A percentile compares a stretch with the other conserved stretches of the same genome.
Conservation (phyloP, 2,329 filamentous ascomycete genomes). For the Aureobasidium sp. region DNA sequence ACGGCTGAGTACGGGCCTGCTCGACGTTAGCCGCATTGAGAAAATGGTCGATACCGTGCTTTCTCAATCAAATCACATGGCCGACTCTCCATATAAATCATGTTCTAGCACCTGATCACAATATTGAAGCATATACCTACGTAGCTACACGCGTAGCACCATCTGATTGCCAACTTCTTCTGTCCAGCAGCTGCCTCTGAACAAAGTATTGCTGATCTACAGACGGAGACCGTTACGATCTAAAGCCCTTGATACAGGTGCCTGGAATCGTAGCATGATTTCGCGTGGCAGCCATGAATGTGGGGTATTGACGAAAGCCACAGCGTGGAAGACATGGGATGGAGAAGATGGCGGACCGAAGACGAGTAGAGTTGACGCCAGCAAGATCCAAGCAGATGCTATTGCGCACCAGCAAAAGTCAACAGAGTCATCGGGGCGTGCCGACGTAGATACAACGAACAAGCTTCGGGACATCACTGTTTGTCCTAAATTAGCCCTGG, state of each 20-base stretch:
- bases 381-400: background rate
- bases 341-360: background rate
- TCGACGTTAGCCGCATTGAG: background rate
- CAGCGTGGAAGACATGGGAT: background rate
- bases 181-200: background rate
- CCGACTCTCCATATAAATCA: background rate
- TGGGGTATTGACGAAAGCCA: constrained; percentile 6
- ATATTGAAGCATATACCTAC: background rate
- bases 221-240: background rate
- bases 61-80: background rate
- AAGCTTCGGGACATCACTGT: constrained; percentile 7
- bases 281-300: constrained; percentile 14
- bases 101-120: background rate
- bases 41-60: constrained; percentile 4
- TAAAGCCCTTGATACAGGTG: background rate
- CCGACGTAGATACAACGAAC: background rate
- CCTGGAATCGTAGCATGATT: background rate
- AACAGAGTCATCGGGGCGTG: constrained; percentile 1
- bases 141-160: no score
- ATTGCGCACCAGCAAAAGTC: constrained; percentile 1
- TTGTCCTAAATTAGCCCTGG: constrained; percentile 6
- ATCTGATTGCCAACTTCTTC: background rate
- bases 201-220: background rate
- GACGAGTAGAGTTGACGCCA: constrained; percentile 7
- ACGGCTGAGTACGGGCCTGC: background rate